Base-by-base conservation (phyloP, 345 rosid species). In the Sisymbrium irio region DNA sequence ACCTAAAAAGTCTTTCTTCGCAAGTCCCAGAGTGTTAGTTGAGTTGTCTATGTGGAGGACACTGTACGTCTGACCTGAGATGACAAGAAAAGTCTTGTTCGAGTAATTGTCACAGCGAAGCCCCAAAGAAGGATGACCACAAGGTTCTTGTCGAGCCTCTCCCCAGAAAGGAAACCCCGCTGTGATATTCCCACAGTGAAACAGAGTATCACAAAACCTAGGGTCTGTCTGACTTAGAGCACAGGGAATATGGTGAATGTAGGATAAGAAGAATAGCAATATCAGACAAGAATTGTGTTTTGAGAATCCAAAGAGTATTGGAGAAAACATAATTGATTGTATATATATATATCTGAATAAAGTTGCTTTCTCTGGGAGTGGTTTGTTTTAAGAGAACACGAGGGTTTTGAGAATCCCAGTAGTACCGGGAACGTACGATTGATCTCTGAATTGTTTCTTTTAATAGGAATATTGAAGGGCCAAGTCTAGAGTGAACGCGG, bases 111-210 rank as follows among this genome's bases (percentile, higher is more conserved):
- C 0, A 8, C 89, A 86, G 7, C 0, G 4, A 30, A 88, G 86
- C 63, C 7, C 4, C 30, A 86, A 41, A 2, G 17, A 62, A 0
- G 73, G 86, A 72, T 76, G 66, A 3, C 90, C 93, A 55, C 93
- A 88, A 7, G 1, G 1, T 0, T 0, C 0, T 0, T 5, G 6
- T 1, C 78, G 46, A 7, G 0, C 22, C 2, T 0, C 45, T 69
- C 90, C 88, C 86, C 78, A 79, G 61, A 86, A 88, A 54, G 93
- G 90, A 50, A 36, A 88, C 3, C 70, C 61, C 0, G 51, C 76
- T 0, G 42, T 20, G 55, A 83, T 0, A 0, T 32, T 6, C 37
- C 88, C 84, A 25, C 93, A 86, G 6, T 0, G 2, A 47, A 75
- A 85, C 49, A 4, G 28, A 10, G 0, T 0, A 9, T 30, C 1